phyloP scores from a whole-genome alignment of 306 rosid genomes.

The Phaseolus lunatus region DNA sequence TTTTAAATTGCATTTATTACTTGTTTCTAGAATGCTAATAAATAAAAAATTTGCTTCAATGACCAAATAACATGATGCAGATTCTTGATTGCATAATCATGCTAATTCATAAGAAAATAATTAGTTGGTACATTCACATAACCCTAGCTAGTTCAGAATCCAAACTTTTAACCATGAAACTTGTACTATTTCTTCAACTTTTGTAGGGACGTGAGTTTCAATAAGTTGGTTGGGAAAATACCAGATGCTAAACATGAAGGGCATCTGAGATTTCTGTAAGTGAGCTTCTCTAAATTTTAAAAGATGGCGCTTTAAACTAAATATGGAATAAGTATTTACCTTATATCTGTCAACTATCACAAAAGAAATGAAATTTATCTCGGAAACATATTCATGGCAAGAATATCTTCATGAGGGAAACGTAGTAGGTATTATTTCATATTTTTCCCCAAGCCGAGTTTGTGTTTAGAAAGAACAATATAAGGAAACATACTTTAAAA shows the following conservation, averaged over 20 bases:
- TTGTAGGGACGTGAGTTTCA: conserved; percentile 87
- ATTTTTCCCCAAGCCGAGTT: conserved; percentile 6
- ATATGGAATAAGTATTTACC: too few species aligned
- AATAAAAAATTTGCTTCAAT: conserved; percentile 1
- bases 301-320: not conserved
- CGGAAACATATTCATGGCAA: not conserved
- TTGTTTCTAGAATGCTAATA: conserved; percentile 7
- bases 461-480: conserved; percentile 33
- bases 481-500: not conserved
- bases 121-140: conserved; percentile 15
- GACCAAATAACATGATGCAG: conserved; percentile 2
- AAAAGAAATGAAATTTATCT: too few species aligned
- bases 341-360: too few species aligned
- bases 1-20: conserved; percentile 27
- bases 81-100: conserved; percentile 15
- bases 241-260: conserved; percentile 50
- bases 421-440: conserved; percentile 1
- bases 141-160: conserved; percentile 1
- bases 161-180: conserved; percentile 12
- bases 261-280: conserved; percentile 73
- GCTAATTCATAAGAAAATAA: conserved; percentile 2
- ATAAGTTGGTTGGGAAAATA: conserved; percentile 78
- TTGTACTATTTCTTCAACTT: conserved; percentile 38
- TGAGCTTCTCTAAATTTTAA: conserved; percentile 22
- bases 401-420: not conserved